These are phyloP conservation scores for Stereum hirsutum DNA, from an alignment of 1,284 basidiomycete genomes.

Conservation along the genomic window DNA sequence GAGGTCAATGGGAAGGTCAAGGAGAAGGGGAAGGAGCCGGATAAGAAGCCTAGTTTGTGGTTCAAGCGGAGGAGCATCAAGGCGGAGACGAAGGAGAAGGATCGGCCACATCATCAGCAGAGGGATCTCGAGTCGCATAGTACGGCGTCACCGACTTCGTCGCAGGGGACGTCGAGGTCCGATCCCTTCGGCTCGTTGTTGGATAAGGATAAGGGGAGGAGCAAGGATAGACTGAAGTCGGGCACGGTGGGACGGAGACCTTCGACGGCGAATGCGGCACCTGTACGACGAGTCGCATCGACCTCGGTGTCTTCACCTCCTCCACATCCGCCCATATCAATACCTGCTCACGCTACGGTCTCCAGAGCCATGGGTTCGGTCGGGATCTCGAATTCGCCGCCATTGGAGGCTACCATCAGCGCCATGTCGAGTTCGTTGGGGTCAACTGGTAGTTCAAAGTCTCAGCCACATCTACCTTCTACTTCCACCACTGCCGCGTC, in stretches of 20 bases:
- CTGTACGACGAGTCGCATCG: too few relatives aligned
- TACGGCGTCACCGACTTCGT: too few relatives aligned
- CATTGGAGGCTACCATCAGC: neutral
- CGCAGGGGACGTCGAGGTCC: too few relatives aligned
- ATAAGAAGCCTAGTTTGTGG: constrained; percentile 41
- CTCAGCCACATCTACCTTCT: neutral
- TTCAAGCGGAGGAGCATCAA: constrained; percentile 33
- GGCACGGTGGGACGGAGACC: too few relatives aligned
- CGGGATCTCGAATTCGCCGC: neutral
- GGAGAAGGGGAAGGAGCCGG: constrained; percentile 22
- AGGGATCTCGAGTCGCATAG: too few relatives aligned
- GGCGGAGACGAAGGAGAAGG: constrained; percentile 15
- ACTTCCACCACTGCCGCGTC: neutral
- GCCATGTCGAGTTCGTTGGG: too few relatives aligned
- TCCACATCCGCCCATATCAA: too few relatives aligned
- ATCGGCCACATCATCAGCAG: too few relatives aligned
- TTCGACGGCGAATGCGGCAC: too few relatives aligned
- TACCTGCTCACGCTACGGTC: too few relatives aligned
- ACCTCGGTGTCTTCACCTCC: too few relatives aligned
- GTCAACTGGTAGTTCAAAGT: neutral
- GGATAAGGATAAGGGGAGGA: constrained; percentile 16
- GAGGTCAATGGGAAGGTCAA: neutral
- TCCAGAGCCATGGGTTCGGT: neutral
- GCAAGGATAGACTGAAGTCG: constrained; percentile 11
- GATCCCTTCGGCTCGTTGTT: too few relatives aligned